Evolutionary conservation across 768 basidiomycete genomes (phyloP).

Genomic region (Cubamyces sp.): DNA sequence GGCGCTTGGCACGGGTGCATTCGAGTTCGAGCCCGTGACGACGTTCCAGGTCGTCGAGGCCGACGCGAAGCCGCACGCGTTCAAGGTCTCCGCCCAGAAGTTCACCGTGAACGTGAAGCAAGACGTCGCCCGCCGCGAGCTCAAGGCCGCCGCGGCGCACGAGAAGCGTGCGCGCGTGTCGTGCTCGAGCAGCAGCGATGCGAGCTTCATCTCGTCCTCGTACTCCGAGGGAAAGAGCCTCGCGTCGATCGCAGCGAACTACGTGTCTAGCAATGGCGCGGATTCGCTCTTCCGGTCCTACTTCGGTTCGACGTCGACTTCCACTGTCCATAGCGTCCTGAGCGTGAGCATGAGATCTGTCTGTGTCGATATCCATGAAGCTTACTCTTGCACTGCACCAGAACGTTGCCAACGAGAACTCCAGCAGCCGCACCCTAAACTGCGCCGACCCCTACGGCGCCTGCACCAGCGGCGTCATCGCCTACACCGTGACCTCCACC

Average conservation of each 20-base stretch:
- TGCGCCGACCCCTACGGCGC: slow-evolving; percentile 45
- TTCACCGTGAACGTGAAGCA: slow-evolving; percentile 42
- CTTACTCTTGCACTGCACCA: not conserved
- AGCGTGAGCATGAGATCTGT: slow-evolving; percentile 17
- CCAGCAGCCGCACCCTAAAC: slow-evolving; percentile 45
- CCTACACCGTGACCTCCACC: slow-evolving; percentile 50
- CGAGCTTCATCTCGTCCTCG: slow-evolving; percentile 43
- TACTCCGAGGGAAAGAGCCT: slow-evolving; percentile 46
- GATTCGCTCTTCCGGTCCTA: slow-evolving; percentile 46
- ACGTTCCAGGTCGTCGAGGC: slow-evolving; percentile 41
- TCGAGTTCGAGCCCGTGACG: slow-evolving; percentile 44
- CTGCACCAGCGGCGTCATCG: slow-evolving; percentile 42
- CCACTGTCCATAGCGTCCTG: slow-evolving; percentile 42
- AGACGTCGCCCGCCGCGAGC: slow-evolving; percentile 41
- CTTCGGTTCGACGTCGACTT: slow-evolving; percentile 39
- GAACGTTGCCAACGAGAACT: slow-evolving; percentile 47
- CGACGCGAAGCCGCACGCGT: slow-evolving; percentile 32
- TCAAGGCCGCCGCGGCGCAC: slow-evolving; percentile 20
- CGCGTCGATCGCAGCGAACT: slow-evolving; percentile 38
- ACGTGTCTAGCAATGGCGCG: slow-evolving; percentile 43
- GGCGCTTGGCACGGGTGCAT: slow-evolving; percentile 43
- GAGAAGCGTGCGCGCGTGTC: slow-evolving; percentile 45
- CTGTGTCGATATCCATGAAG: not conserved
- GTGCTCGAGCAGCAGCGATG: slow-evolving; percentile 41
- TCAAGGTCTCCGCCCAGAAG: slow-evolving; percentile 33